Evolutionary conservation across 805 yeast species (phyloP).

Genomic region (Saccharomycopsis olivae): DNA sequence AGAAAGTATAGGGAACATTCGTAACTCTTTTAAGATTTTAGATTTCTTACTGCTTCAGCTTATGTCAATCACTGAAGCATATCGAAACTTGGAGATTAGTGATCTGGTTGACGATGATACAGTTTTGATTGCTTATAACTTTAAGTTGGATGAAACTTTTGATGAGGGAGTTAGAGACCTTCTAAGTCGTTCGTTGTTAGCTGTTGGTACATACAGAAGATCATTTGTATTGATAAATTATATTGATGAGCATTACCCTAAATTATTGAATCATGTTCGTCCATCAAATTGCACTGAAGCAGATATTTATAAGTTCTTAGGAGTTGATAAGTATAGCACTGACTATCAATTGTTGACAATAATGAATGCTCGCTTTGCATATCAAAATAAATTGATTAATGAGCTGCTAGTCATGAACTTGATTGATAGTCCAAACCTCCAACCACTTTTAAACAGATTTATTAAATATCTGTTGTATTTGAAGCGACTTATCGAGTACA

Average conservation of each 20-base stretch:
- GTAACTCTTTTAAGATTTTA: conserved; percentile 28
- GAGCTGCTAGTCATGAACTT: conserved; percentile 20
- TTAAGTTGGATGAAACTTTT: conserved; percentile 42
- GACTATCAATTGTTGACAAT: conserved; percentile 19
- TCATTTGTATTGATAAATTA: conserved; percentile 21
- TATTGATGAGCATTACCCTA: conserved; percentile 23
- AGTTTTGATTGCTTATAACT: conserved; percentile 62
- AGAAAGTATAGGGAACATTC: conserved; percentile 28
- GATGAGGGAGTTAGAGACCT: conserved; percentile 15
- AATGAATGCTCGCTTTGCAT: conserved; percentile 3
- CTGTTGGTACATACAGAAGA: conserved; percentile 23
- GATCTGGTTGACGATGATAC: conserved; percentile 56
- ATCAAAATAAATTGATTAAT: conserved; percentile 27
- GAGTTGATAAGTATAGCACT: conserved; percentile 25
- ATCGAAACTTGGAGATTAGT: conserved; percentile 38
- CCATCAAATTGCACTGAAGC: too few relatives aligned
- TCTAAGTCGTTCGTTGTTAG: conserved; percentile 21
- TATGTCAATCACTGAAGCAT: conserved; percentile 38
- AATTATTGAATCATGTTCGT: too few relatives aligned
- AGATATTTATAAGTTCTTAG: conserved; percentile 18
- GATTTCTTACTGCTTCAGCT: conserved; percentile 38
- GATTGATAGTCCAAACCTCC: conserved; percentile 19
- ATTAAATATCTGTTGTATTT: conserved; percentile 4
- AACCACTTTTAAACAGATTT: neutral
- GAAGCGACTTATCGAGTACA: conserved; percentile 1